Evolutionary conservation across 1,284 basidiomycete species (phyloP), one percentile per base, ranked within the genome.

Genomic region (Cryptococcus neoformans): DNA sequence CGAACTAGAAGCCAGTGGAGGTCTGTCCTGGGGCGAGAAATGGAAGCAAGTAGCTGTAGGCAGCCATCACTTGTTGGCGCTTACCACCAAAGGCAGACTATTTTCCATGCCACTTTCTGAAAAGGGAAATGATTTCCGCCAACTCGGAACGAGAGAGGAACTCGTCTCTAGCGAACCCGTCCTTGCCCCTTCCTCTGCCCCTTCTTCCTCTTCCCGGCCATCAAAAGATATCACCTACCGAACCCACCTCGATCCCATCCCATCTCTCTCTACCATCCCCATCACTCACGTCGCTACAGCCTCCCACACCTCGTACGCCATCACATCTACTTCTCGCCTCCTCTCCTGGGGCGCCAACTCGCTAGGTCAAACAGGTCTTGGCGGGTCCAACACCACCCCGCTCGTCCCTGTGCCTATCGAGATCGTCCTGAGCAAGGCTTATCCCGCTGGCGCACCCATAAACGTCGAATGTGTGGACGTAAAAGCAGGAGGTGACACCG

Each of bases 331-430:
- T 6, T 92, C 92, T 1, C 81, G 86, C 46, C 90, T 95, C 3
- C 83, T 98, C n/a, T 89, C 86, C 0, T 93, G 89, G 84, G 92
- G 92, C 49, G 89, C 89, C 0, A 94, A 94, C 72, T 86, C 89
- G 62, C 87, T 82, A 63, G 89, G 90, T 42, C 91, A 94, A 76
- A 82, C 92, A 49, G 92, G 92, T 8, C 80, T 97, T 17, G 92
- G 92, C 2, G 77, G 81, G 7, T 82, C 83, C 54, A 80, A 88
- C 14, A 82, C 83, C 5, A 78, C 90, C 54, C 85, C 90, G 49
- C 83, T 84, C 4, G 87, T 97, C 57, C 86, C 84, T 2, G 83
- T 89, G 1, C 94, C 93, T 0, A 92, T 90, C 5, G 93, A 98
- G 74, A 84, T 96, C 12, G 81, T 88, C 10, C 79, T 95, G 11